Evolutionary conservation across 371 early-diverging fungal species (phyloP), one percentile per base, ranked within the genome.

Genomic region (Syncephalis plumigaleata): DNA sequence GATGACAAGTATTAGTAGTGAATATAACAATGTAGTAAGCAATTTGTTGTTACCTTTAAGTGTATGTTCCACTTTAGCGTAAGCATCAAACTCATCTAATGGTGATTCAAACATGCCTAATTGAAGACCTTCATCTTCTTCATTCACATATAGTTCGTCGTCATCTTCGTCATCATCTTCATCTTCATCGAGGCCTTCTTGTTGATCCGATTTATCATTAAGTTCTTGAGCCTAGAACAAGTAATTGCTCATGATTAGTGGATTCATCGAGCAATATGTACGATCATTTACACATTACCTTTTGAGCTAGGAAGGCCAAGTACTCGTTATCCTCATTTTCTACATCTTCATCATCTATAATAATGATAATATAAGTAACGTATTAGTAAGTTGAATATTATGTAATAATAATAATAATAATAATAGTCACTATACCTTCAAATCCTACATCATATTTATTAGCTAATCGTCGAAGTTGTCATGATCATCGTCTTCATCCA

Each of bases 81-180:
- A 88, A 3, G 83, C 78, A 55, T 92, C 79, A 39, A 93, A 59
- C 36, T 71, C 64, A 54, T 93, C 94, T 50, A 91, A 64, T 13
- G 90, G 88, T 1, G 88, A 84, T 52, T 81, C 81, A 49, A 81
- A 81, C 46, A 74, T 55, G 18, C 16, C 40, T n/a, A 64, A 58
- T 16, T 69, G 75, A 15, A 75, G 73, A 9, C 75, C 77, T 3
- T 74, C 75, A 25, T 77, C 70, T 9, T 65, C 71, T 4, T 46
- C 53, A 1, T 56, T 52, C 0, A 53, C 55, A 18, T 54, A 49
- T n/a, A 53, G 52, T 21, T 31, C 31, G 11, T 31, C 31, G 4
- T 71, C 59, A 22, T 65, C 60, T 16, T 70, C 76, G 11, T 75
- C 74, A 9, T 69, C 75, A 25, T 77, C 69, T 8, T 65, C 71